Conservation (phyloP, 1,284 basidiomycete species). For the Vanrija pseudolonga region DNA sequence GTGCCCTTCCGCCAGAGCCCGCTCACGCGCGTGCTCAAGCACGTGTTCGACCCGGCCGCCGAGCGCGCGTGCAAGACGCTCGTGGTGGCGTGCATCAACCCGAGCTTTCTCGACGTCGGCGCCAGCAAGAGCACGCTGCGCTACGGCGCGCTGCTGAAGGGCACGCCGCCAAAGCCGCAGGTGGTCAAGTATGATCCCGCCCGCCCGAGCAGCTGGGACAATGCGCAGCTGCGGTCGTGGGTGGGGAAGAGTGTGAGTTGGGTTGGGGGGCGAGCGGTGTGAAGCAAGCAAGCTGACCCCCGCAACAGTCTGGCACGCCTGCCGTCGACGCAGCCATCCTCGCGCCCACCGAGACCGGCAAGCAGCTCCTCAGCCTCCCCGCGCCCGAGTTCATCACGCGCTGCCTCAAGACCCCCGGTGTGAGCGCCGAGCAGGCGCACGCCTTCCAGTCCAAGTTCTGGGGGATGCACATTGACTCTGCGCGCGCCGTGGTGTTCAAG, state of each 20-base stretch:
- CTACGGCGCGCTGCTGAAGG: background rate
- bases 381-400: background rate
- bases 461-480: background rate
- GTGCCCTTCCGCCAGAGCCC: background rate
- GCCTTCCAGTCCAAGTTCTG: slow-evolving; percentile 1
- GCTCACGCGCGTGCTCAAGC: slow-evolving; percentile 1
- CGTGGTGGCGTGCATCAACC: slow-evolving; percentile 3
- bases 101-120: background rate
- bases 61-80: background rate
- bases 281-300: too few species aligned
- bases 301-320: background rate
- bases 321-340: background rate
- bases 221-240: background rate
- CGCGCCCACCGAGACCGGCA: background rate
- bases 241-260: background rate
- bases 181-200: background rate
- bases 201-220: background rate
- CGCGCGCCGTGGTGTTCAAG: background rate
- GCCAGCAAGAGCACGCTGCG: background rate
- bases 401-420: background rate
- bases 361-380: background rate
- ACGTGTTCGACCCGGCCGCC: slow-evolving; percentile 1
- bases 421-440: background rate
- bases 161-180: background rate
- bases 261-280: too few species aligned